Percentiles rank a stretch among this genome's conserved stretches.
Conservation (phyloP, 257 asterid genomes). For the Lantana camara region DNA sequence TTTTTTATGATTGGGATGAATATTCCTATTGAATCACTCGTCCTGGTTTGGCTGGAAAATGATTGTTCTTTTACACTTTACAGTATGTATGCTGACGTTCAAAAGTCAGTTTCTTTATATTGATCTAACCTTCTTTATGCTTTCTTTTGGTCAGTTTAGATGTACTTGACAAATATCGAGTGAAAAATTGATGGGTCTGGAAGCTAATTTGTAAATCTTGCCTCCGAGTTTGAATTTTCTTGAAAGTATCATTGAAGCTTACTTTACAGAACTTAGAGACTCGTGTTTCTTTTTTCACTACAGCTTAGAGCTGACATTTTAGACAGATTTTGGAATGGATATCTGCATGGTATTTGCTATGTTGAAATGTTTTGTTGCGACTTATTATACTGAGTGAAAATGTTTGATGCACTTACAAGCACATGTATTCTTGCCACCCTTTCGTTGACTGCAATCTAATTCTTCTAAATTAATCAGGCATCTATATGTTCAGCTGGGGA, state of each 20-base stretch:
- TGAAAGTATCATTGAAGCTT: neutral
- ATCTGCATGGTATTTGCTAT: too few relatives aligned
- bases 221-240: neutral
- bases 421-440: neutral
- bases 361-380: too few relatives aligned
- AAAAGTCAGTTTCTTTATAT: neutral
- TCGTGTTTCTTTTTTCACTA: neutral
- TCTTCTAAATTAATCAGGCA: slow-evolving; percentile 48
- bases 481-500: slow-evolving; percentile 89
- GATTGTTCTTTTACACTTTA: neutral
- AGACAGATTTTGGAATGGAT: too few relatives aligned
- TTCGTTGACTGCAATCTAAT: neutral
- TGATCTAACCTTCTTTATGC: neutral
- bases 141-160: neutral
- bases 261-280: neutral
- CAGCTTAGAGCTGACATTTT: too few relatives aligned
- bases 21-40: neutral
- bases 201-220: neutral
- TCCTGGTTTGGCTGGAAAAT: neutral
- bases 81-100: neutral
- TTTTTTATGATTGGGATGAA: too few relatives aligned
- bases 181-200: neutral
- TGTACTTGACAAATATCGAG: neutral
- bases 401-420: neutral
- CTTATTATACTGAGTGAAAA: neutral